Evolutionary conservation across 228 moss, liverwort and hornwort genomes (phyloP).

Genomic region (Sphagnum magellanicum): DNA sequence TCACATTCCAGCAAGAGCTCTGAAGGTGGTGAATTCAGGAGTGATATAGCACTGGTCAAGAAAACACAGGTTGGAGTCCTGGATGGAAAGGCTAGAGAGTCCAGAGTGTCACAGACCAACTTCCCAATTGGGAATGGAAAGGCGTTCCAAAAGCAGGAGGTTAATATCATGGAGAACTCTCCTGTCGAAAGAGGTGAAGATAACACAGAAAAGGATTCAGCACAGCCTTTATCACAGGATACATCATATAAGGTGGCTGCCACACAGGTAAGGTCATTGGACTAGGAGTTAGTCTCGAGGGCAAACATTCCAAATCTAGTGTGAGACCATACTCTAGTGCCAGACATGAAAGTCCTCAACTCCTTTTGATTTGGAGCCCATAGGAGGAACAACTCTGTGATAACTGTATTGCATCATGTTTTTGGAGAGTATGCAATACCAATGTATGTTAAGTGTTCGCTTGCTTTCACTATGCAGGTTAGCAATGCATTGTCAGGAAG

Average conservation of each 20-base stretch:
- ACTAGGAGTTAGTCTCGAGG: neutral
- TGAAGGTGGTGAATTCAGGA: slow-evolving; percentile 16
- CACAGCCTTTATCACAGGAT: slow-evolving; percentile 38
- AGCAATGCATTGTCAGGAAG: slow-evolving; percentile 22
- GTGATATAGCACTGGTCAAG: slow-evolving; percentile 12
- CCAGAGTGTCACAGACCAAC: slow-evolving; percentile 3
- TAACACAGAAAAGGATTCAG: slow-evolving; percentile 16
- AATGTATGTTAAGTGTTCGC: too few species aligned
- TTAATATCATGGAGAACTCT: neutral
- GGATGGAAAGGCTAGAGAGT: slow-evolving; percentile 8
- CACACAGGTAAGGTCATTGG: slow-evolving; percentile 23
- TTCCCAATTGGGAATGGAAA: slow-evolving; percentile 2
- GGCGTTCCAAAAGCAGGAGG: slow-evolving; percentile 13
- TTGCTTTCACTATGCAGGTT: slow-evolving; percentile 16
- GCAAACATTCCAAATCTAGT: slow-evolving; percentile 1
- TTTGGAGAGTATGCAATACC: too few species aligned
- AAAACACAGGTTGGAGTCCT: slow-evolving; percentile 11
- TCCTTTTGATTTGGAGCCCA: too few species aligned
- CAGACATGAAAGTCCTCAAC: too few species aligned
- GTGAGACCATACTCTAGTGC: neutral
- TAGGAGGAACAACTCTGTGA: too few species aligned
- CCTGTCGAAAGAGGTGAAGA: slow-evolving; percentile 1
- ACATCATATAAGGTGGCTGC: slow-evolving; percentile 39
- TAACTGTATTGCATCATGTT: too few species aligned
- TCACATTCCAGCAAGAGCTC: slow-evolving; percentile 22